Evolutionary conservation across 805 yeast species (phyloP), one percentile per base, ranked within the genome.

Genomic region (Pichia exigua): DNA sequence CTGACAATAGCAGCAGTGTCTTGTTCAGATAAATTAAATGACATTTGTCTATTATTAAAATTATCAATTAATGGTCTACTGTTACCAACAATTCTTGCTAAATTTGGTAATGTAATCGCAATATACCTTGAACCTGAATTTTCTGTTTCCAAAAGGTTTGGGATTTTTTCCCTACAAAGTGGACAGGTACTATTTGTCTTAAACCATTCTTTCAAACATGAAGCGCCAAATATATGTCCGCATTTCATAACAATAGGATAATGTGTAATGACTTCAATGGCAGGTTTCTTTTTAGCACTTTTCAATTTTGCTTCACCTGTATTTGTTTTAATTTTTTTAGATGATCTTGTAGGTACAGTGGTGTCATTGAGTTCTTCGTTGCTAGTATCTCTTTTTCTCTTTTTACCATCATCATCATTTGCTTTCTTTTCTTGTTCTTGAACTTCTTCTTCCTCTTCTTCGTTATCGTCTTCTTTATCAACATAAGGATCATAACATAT

Each of bases 141-240:
- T 18, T 45, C 54, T 21, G 50, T 57, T 49, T 65, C 71, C 41
- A 46, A 48, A 6, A 50, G 42, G 18, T 66, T 59, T 50, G 74
- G 73, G 54, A 85, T 70, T 21, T 75, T 70, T 18, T 72, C 72
- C 52, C 98, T 80, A 65, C 99, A 92, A 45, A 92, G 68, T 0
- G 99, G 99, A 65, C 98, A 91, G 2, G 88, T 79, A 30, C 79
- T 76, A 59, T 85, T 82, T 24, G 78, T 70, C 54, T 76, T 77
- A 47, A 92, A 77, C 99, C 99, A 92, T 59, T 85, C 87, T 52
- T 74, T 78, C 24, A 90, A 71, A 70, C 99, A 92, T n/a, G 79
- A 77, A 55, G 82, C 76, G 8, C 99, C 98, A 72, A 94, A 92
- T 0, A 82, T 63, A 63, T 92, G 99, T 10, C 81, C 81, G 66